Base-by-base conservation (phyloP, 1,284 basidiomycete species). In the Fomitiporia mediterranea region DNA sequence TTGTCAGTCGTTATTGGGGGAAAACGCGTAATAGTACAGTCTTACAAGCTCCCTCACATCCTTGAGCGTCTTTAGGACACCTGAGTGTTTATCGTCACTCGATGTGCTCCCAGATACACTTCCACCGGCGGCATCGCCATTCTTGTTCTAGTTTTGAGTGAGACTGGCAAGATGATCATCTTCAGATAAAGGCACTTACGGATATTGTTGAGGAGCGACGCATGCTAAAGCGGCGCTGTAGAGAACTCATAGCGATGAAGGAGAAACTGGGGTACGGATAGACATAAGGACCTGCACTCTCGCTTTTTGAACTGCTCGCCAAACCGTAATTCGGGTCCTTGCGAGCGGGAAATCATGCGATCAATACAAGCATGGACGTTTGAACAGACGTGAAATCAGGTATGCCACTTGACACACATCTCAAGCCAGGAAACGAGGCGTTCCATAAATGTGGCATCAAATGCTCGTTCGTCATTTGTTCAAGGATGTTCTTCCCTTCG, bases 11-110 rank as follows among this genome's bases (percentile, higher is more conserved):
- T 30, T 30, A 44, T 13, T n/a, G 30, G 4, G n/a, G 23, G 19
- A 28, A n/a, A 27, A 25, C 19, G 1, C 13, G 2, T 25, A 7
- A 17, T 37, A 15, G 4, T 2, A 43, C 25, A 39, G 21, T 17
- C 57, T 35, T 15, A 59, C 57, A 3, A 55, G 28, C 19, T 59
- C 57, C 25, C 39, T 46, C 28, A 52, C 44, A 21, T 59, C 57
- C 42, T 55, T 59, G 35, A 59, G 25, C 15, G 46, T 39, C 42
- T 59, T 55, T 21, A 51, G n/a, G 2, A 55, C 28, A 39, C 40
- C 27, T 1, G 50, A 35, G 44, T 43, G 48, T 1, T 39, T 23
- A n/a, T 56, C 55, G 7, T 56, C 49, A 8, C 8, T 32, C 9
- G 30, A 25, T 6, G n/a, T 21, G 13, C 27, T 37, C 13, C 32